Evolutionary conservation across 352 stramenopile genomes (phyloP), one percentile per base, ranked within the genome.

Genomic region (Phytophthora sp.): DNA sequence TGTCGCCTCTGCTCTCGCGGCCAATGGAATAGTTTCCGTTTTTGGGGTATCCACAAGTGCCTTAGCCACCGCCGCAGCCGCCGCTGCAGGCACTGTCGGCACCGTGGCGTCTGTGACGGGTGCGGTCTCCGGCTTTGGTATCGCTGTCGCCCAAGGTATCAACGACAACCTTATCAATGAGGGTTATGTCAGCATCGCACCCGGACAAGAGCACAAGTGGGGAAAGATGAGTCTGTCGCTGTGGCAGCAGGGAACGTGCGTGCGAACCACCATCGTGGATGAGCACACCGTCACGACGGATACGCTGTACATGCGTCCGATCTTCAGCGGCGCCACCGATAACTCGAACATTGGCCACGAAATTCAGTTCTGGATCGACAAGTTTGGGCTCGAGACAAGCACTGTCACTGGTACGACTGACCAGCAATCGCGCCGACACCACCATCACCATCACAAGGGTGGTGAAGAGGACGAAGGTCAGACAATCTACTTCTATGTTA

Each of bases 331-430:
- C n/a, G 55, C 66, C 27, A 72, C 67, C 5, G 63, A 74, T 58
- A 73, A 73, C 35, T 79, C 63, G 4, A 79, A 79, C 58, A 61
- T 73, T 32, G 66, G 71, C 31, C 72, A 87, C 54, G 48, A 78
- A 24, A 82, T 84, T 43, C 70, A 84, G 60, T 76, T 51, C 42
- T 84, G 78, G 73, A 69, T 85, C 45, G 56, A 85, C 46, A 84
- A 76, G 56, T 74, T 65, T 28, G 74, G 69, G 10, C 65, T 71
- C 0, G 71, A 83, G 50, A 62, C 57, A 7, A 42, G 17, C 11
- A 56, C 60, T 10, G 49, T 71, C 20, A 52, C 54, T 24, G 66
- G 43, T 3, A 64, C 49, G 54, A 44, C 60, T 9, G 54, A 70
- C 15, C 27, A 49, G 42, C 54, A 70, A 38, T 27, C 41, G 3